phyloP scores from a whole-genome alignment of 495 filamentous ascomycete species.

The Chaetomium tenue region DNA sequence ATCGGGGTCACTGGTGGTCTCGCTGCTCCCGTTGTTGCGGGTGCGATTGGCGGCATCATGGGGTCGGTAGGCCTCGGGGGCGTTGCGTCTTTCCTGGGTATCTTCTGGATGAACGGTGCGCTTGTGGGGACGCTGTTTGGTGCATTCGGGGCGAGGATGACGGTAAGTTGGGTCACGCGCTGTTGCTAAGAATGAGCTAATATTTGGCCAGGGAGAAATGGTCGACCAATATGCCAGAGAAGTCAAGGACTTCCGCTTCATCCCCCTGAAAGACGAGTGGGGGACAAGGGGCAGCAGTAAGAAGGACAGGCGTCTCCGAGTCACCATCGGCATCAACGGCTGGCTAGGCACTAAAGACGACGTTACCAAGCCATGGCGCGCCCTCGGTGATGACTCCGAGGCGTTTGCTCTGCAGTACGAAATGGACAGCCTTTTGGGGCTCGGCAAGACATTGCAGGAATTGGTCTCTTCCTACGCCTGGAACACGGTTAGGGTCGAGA shows the following conservation, averaged over 20 bases:
- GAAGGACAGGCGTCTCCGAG: slow-evolving; percentile 58
- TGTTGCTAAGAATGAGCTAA: background rate
- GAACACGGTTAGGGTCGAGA: slow-evolving; percentile 65
- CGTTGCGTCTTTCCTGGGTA: slow-evolving; percentile 77
- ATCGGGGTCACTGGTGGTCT: slow-evolving; percentile 87
- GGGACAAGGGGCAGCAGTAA: slow-evolving; percentile 35
- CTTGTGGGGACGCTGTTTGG: slow-evolving; percentile 85
- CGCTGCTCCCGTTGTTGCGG: slow-evolving; percentile 82
- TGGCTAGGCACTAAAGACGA: slow-evolving; percentile 72
- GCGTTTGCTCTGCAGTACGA: slow-evolving; percentile 83
- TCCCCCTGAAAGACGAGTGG: slow-evolving; percentile 61
- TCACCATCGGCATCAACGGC: slow-evolving; percentile 81
- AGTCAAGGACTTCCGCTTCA: slow-evolving; percentile 83
- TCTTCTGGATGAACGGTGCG: slow-evolving; percentile 76
- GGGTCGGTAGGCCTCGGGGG: slow-evolving; percentile 81
- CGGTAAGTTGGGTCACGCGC: slow-evolving; percentile 38
- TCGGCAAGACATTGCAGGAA: slow-evolving; percentile 66
- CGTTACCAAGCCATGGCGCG: slow-evolving; percentile 71
- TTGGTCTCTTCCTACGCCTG: slow-evolving; percentile 72
- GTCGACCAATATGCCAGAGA: slow-evolving; percentile 82
- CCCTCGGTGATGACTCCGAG: slow-evolving; percentile 65
- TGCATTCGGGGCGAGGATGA: slow-evolving; percentile 85
- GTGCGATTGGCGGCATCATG: slow-evolving; percentile 84
- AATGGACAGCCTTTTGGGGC: slow-evolving; percentile 65
- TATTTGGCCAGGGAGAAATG: slow-evolving; percentile 54